Percentiles rank a stretch among this genome's conserved stretches.
phyloP scores from a whole-genome alignment of 352 stramenopile genomes.

The Albugo laibachii region DNA sequence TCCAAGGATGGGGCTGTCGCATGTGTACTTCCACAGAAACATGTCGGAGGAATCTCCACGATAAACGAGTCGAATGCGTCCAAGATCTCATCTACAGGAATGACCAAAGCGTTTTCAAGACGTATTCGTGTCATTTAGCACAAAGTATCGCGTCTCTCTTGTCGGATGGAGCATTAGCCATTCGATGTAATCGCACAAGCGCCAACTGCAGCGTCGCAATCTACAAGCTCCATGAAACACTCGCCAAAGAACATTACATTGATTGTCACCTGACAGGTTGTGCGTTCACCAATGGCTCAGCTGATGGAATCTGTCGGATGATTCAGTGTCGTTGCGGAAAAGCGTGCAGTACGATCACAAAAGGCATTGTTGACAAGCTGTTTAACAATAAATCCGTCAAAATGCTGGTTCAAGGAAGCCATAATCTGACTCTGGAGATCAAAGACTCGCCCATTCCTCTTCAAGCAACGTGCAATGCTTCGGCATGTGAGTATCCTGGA shows the following conservation, averaged over 20 bases:
- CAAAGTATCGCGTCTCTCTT: conserved; percentile 36
- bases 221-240: conserved; percentile 28
- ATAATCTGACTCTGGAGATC: conserved; percentile 39
- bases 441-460: conserved; percentile 47
- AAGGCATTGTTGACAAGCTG: conserved; percentile 33
- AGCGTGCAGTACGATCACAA: conserved; percentile 35
- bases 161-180: conserved; percentile 33
- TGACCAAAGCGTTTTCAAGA: conserved; percentile 21
- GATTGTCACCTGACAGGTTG: conserved; percentile 43
- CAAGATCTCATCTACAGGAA: conserved; percentile 28
- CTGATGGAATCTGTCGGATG: conserved; percentile 15
- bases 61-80: conserved; percentile 21
- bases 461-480: conserved; percentile 33
- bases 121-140: conserved; percentile 40
- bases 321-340: conserved; percentile 49
- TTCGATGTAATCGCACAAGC: conserved; percentile 29
- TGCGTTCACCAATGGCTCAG: conserved; percentile 18
- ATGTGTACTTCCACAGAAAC: conserved; percentile 21
- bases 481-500: conserved; percentile 27
- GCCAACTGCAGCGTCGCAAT: conserved; percentile 40
- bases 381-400: conserved; percentile 48
- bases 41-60: conserved; percentile 11
- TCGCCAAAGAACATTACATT: conserved; percentile 35
- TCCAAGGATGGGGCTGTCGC: conserved; percentile 36
- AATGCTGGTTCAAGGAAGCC: conserved; percentile 20